Base-by-base conservation (phyloP, 352 stramenopile genomes). In the Phytopythium ostracodes region DNA sequence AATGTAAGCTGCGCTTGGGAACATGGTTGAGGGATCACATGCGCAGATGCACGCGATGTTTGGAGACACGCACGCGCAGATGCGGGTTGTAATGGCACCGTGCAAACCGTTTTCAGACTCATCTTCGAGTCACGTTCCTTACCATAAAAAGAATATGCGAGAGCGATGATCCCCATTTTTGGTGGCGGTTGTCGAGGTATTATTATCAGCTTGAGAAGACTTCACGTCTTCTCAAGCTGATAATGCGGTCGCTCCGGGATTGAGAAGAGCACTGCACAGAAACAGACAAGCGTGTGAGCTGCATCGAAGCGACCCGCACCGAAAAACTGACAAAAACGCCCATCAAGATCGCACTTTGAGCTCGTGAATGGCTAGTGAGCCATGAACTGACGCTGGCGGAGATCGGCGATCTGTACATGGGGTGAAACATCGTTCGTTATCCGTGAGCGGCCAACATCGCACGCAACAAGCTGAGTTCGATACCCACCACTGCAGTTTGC, bases 51-150 rank as follows among this genome's bases (percentile, higher is more conserved):
- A 53, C 46, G 25, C 25, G 46, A 53, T 5, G 14, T 36, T n/a
- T 24, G 25, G 22, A 22, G 46, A 22, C 8, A 17, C 46, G 14
- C 12, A 35, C 18, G 46, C 46, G 46, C 46, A 35, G 46, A 10
- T 18, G 44, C 51, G 27, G 22, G 5, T 42, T 31, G 7, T 4
- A 12, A 14, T 9, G 22, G 14, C 11, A n/a, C 52, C 52, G 47
- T 10, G 33, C 15, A 58, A 33, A 58, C 52, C 31, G 25, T n/a
- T 58, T 58, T 58, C 24, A 58, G 33, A 44, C 29, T 58, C 46
- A 33, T 12, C 12, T 52, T 46, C 52, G 1, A 17, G 18, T 18
- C 50, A 36, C 31, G 27, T 56, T 24, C 18, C 51, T 4, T 43
- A 40, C 27, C 18, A 56, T 38, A 20, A 49, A 25, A 47, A 47